phyloP scores from a whole-genome alignment of 2,329 filamentous ascomycete species.

The Penicillium thymicola region DNA sequence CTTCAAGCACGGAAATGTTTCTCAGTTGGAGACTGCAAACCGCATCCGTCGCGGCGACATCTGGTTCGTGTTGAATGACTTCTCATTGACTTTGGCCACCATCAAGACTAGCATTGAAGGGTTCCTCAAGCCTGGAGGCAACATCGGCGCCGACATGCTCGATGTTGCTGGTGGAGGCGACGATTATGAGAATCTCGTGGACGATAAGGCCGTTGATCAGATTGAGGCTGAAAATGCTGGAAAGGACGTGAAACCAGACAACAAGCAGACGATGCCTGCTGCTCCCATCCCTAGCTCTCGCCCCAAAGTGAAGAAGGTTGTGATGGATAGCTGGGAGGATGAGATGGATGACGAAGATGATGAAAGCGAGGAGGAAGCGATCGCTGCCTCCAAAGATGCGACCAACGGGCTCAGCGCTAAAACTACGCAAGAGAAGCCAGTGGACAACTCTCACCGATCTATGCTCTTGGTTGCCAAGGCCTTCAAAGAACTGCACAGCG shows the following conservation, averaged over 20 bases:
- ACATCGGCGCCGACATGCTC: constrained; percentile 17
- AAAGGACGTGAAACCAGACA: neutral
- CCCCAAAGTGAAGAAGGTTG: neutral
- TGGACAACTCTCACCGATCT: neutral
- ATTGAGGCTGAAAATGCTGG: neutral
- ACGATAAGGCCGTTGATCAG: constrained; percentile 9
- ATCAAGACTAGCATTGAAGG: constrained; percentile 34
- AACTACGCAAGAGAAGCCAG: neutral
- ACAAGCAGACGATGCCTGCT: neutral
- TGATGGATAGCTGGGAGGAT: constrained; percentile 26
- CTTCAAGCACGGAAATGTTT: constrained; percentile 67
- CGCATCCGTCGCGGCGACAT: constrained; percentile 63
- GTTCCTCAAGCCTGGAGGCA: constrained; percentile 25
- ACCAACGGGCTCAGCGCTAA: neutral
- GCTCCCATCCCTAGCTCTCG: neutral
- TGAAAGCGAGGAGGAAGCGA: neutral
- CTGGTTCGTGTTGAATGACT: constrained; percentile 70
- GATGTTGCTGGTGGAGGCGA: constrained; percentile 32
- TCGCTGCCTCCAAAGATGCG: neutral
- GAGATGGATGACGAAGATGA: constrained; percentile 5
- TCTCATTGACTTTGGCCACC: constrained; percentile 50
- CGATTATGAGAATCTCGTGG: constrained; percentile 20
- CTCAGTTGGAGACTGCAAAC: constrained; percentile 62
- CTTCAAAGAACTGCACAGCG: constrained; percentile 29
- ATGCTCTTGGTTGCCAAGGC: constrained; percentile 25